Conservation (phyloP, 1,284 basidiomycete genomes). For the Heimioporus retisporus region DNA sequence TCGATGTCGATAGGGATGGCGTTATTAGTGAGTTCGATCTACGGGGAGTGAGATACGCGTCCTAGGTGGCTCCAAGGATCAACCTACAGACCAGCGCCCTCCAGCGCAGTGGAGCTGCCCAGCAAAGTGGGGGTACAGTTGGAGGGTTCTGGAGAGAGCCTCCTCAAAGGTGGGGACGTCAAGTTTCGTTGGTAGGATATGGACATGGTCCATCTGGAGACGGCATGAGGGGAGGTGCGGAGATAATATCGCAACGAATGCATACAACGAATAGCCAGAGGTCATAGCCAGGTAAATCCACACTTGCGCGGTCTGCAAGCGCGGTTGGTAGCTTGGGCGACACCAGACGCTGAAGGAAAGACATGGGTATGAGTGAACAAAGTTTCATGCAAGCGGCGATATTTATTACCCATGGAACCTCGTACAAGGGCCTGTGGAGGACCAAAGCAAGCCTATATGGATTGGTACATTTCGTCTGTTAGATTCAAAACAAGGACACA, state of each 20-base stretch:
- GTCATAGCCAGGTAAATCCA: conserved; percentile 36
- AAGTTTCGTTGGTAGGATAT: conserved; percentile 37
- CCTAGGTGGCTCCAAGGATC: neutral
- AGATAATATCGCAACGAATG: neutral
- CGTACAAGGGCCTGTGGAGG: too few species aligned
- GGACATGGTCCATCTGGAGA: conserved; percentile 33
- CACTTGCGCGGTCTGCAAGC: conserved; percentile 16
- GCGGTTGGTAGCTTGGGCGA: conserved; percentile 25
- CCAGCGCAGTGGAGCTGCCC: conserved; percentile 32
- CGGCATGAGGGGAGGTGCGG: neutral
- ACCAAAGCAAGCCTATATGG: too few species aligned
- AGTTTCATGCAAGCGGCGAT: too few species aligned
- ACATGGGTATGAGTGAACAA: conserved; percentile 13
- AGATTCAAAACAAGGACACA: too few species aligned
- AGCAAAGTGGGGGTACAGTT: conserved; percentile 39
- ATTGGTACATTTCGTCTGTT: too few species aligned
- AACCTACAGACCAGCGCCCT: conserved; percentile 40
- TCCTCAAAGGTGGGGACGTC: conserved; percentile 32
- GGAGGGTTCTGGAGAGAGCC: conserved; percentile 35
- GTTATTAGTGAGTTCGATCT: conserved; percentile 38
- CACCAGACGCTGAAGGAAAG: conserved; percentile 25
- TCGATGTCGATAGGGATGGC: conserved; percentile 25
- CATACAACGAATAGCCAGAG: conserved; percentile 34
- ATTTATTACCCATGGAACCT: too few species aligned
- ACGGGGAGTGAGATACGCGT: conserved; percentile 9